Evolutionary conservation across 75 land plant genomes (phyloP).

Genomic region (Azolla pinnata): DNA sequence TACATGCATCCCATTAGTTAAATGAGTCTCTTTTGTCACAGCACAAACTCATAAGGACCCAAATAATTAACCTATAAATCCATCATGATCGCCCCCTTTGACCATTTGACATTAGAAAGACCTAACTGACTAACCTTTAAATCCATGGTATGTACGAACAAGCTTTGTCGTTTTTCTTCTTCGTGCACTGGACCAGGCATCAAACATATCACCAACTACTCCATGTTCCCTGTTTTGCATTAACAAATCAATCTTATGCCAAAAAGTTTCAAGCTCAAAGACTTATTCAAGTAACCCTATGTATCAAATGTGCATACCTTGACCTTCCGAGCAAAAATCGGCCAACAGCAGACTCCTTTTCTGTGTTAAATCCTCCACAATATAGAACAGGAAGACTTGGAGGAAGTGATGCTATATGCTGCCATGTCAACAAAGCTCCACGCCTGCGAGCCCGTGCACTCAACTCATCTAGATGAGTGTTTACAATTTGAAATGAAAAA

Average conservation of each 20-base stretch:
- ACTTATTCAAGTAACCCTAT: too few species aligned
- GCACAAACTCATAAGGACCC: too few species aligned
- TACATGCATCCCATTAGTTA: too few species aligned
- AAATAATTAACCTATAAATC: background rate
- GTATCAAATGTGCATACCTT: too few species aligned
- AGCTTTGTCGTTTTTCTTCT: constrained; percentile 55
- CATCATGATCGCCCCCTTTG: background rate
- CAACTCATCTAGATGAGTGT: constrained; percentile 69
- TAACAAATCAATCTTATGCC: background rate
- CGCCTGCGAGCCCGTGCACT: constrained; percentile 87
- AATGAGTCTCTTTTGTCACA: too few species aligned
- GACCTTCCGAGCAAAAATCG: constrained; percentile 87
- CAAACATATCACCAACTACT: constrained; percentile 75
- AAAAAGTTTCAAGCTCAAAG: background rate
- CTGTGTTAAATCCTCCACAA: constrained; percentile 85
- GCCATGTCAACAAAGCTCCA: constrained; percentile 88
- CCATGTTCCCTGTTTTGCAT: constrained; percentile 61
- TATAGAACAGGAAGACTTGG: constrained; percentile 76
- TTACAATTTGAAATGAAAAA: constrained; percentile 81
- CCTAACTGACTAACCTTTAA: constrained; percentile 42
- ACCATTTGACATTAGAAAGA: background rate
- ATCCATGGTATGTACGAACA: constrained; percentile 86
- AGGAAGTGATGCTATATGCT: constrained; percentile 84
- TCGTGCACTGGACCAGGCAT: constrained; percentile 68
- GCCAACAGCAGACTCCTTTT: constrained; percentile 76